phyloP scores from a whole-genome alignment of 1,284 basidiomycete species.

The Thelephora terrestris region DNA sequence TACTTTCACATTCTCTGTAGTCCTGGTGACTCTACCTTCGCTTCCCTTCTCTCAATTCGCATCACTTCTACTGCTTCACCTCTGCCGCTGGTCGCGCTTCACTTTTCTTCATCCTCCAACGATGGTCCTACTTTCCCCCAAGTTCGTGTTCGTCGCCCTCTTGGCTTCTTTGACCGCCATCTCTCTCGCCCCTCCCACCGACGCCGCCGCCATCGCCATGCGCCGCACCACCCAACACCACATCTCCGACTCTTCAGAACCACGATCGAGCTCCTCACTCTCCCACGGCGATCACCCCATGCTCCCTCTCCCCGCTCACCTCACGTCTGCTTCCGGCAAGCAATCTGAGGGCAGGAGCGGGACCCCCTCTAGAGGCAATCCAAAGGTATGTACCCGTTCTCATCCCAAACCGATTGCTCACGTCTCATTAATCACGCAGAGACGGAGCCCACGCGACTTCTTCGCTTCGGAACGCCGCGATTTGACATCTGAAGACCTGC shows the following conservation, averaged over 20 bases:
- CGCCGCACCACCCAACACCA: not conserved
- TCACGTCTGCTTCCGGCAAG: not conserved
- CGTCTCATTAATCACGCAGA: no score
- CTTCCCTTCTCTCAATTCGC: no score
- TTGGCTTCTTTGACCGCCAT: slow-evolving; percentile 33
- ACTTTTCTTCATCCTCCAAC: slow-evolving; percentile 10
- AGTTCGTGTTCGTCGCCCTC: slow-evolving; percentile 35
- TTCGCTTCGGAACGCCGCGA: no score
- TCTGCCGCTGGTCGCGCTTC: slow-evolving; percentile 4
- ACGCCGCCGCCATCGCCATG: slow-evolving; percentile 25
- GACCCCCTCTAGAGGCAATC: no score
- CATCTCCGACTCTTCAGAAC: not conserved
- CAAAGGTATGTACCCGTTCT: no score
- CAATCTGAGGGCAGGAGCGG: no score
- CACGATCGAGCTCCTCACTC: no score
- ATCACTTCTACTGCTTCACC: not conserved
- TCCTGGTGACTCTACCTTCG: no score
- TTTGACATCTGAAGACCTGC: not conserved
- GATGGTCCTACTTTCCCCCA: slow-evolving; percentile 39
- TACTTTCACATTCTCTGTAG: no score
- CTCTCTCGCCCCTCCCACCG: slow-evolving; percentile 22
- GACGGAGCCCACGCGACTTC: no score
- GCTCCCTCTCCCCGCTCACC: not conserved
- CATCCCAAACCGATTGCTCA: no score
- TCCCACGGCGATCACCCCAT: not conserved